phyloP scores from a whole-genome alignment of 139 green algal species.

The Tetraselmis chui region DNA sequence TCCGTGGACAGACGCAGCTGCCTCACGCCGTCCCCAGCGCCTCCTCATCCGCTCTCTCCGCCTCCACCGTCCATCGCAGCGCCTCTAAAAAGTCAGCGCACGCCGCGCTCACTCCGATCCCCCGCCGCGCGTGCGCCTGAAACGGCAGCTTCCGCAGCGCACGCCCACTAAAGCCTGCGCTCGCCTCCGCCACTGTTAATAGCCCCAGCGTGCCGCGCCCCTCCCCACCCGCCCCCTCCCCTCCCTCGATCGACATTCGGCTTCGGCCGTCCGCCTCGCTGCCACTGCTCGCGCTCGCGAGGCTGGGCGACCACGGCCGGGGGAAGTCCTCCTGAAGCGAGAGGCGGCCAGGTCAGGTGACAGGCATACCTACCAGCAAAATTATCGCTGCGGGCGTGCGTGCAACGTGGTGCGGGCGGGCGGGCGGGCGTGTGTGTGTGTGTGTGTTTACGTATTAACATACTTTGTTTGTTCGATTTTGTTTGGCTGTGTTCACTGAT shows the following conservation, averaged over 20 bases:
- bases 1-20: too few relatives aligned
- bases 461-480: too few relatives aligned
- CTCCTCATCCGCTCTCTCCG: not conserved
- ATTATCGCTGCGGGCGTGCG: too few relatives aligned
- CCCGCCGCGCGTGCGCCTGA: slow-evolving; percentile 49
- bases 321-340: not conserved
- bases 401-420: too few relatives aligned
- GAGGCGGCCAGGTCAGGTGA: too few relatives aligned
- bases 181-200: slow-evolving; percentile 27
- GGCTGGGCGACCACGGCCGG: not conserved
- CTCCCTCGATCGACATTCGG: not conserved
- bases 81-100: not conserved
- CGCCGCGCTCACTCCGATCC: not conserved
- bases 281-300: not conserved
- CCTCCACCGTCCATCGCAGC: not conserved
- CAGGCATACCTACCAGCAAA: too few relatives aligned
- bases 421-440: too few relatives aligned
- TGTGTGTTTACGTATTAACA: too few relatives aligned
- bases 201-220: slow-evolving; percentile 20
- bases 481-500: too few relatives aligned
- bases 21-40: too few relatives aligned
- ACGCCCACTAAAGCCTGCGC: slow-evolving; percentile 62
- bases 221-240: not conserved
- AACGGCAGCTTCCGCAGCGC: slow-evolving; percentile 75
- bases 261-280: not conserved